phyloP scores from a whole-genome alignment of 192 early-diverging fungal genomes.

The Diversispora epigaea region DNA sequence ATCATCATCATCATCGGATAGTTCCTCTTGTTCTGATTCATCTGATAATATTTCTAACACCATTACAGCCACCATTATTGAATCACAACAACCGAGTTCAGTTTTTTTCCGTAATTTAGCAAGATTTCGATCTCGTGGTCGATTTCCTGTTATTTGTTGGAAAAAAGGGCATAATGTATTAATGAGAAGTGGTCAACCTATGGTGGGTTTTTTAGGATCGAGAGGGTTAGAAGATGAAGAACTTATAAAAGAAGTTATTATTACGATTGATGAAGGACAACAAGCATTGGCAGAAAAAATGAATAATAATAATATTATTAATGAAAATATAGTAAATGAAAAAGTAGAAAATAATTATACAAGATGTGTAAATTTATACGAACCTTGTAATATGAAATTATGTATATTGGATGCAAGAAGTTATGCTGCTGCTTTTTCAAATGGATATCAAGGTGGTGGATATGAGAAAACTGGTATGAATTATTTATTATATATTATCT shows the following conservation, averaged over 20 bases:
- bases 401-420: constrained; percentile 46
- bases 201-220: constrained; percentile 43
- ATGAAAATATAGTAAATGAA: neutral
- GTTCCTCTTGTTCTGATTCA: neutral
- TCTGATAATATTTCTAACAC: neutral
- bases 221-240: constrained; percentile 44
- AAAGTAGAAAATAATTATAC: too few species aligned
- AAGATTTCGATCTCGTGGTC: constrained; percentile 37
- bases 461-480: constrained; percentile 47
- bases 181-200: constrained; percentile 46
- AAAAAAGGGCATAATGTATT: constrained; percentile 40
- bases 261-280: constrained; percentile 34
- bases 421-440: constrained; percentile 38
- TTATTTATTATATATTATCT: neutral
- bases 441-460: constrained; percentile 41
- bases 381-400: constrained; percentile 33
- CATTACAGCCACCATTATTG: neutral
- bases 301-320: too few species aligned
- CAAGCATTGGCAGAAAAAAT: neutral
- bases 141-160: constrained; percentile 47
- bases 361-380: neutral
- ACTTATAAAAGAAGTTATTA: constrained; percentile 40
- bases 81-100: neutral
- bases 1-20: neutral
- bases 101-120: constrained; percentile 35